Evolutionary conservation across 2,329 filamentous ascomycete genomes (phyloP).

Genomic region (Pezicula radicicola): DNA sequence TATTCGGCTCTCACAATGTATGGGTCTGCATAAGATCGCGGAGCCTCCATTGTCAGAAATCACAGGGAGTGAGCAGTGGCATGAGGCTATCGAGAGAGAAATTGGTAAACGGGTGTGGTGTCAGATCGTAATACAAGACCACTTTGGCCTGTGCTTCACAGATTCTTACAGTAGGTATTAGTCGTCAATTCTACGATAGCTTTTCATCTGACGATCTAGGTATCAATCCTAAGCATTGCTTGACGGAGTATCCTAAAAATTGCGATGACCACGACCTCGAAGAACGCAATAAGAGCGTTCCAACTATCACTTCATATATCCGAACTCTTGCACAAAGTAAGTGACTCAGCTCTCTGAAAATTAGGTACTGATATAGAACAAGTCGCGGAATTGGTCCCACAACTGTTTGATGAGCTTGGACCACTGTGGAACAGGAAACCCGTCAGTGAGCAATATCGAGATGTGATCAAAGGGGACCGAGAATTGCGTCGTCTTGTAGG

Average conservation of each 20-base stretch:
- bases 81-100: conserved; percentile 25
- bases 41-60: conserved; percentile 4
- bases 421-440: not conserved
- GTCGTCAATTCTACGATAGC: not conserved
- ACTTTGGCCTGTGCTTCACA: conserved; percentile 33
- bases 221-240: conserved; percentile 33
- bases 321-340: conserved; percentile 23
- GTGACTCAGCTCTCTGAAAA: conserved; percentile 25
- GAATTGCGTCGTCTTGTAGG: conserved; percentile 32
- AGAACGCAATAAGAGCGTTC: conserved; percentile 11
- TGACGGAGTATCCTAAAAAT: conserved; percentile 30
- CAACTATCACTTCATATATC: conserved; percentile 25
- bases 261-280: conserved; percentile 30
- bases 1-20: conserved; percentile 32
- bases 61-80: conserved; percentile 6
- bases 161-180: conserved; percentile 28
- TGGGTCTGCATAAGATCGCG: conserved; percentile 18
- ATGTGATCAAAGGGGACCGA: conserved; percentile 31
- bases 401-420: not conserved
- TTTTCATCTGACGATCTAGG: not conserved
- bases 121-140: conserved; percentile 35
- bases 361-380: not conserved
- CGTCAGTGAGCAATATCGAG: conserved; percentile 29
- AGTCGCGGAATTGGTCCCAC: not conserved
- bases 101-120: conserved; percentile 34